A percentile compares a stretch with the other conserved stretches of the same genome.
Evolutionary conservation across 768 basidiomycete species (phyloP).

Genomic region (Boletus fagicola): DNA sequence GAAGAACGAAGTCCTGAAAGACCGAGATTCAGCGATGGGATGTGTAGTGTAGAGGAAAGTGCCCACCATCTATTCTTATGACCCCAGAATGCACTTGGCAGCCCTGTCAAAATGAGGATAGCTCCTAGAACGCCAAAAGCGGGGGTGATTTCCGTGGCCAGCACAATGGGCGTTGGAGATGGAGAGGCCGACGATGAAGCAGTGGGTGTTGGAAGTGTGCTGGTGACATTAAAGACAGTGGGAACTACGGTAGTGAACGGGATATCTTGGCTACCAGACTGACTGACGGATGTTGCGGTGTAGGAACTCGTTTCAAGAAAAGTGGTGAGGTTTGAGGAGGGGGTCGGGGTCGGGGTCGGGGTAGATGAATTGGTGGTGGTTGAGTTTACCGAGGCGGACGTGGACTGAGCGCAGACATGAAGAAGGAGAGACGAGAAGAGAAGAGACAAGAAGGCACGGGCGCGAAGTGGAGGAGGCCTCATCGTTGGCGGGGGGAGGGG

Average conservation of each 20-base stretch:
- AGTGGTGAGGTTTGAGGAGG: slow-evolving; percentile 42
- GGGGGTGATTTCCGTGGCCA: slow-evolving; percentile 73
- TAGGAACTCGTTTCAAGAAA: slow-evolving; percentile 54
- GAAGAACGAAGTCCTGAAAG: slow-evolving; percentile 85
- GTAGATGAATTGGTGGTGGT: slow-evolving; percentile 7
- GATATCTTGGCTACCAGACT: slow-evolving; percentile 47
- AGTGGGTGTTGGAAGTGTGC: slow-evolving; percentile 49
- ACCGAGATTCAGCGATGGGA: slow-evolving; percentile 8
- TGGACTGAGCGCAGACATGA: slow-evolving; percentile 40
- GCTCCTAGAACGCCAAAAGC: slow-evolving; percentile 89
- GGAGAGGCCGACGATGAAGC: slow-evolving; percentile 43
- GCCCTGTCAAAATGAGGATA: slow-evolving; percentile 83
- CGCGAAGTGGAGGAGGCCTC: slow-evolving; percentile 1
- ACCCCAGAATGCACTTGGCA: slow-evolving; percentile 88
- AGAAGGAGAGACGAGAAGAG: slow-evolving; percentile 31
- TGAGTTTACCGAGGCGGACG: slow-evolving; percentile 22
- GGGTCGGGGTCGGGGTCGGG: background rate
- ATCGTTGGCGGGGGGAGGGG: slow-evolving; percentile 12
- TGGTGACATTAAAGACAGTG: slow-evolving; percentile 61
- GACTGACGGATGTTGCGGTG: slow-evolving; percentile 47
- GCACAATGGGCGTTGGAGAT: slow-evolving; percentile 36
- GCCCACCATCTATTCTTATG: slow-evolving; percentile 93
- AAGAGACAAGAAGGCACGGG: slow-evolving; percentile 17
- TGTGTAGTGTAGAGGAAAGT: background rate
- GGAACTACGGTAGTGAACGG: slow-evolving; percentile 55